Evolutionary conservation across 2,329 filamentous ascomycete genomes (phyloP).

Genomic region (Fusarium sp.): DNA sequence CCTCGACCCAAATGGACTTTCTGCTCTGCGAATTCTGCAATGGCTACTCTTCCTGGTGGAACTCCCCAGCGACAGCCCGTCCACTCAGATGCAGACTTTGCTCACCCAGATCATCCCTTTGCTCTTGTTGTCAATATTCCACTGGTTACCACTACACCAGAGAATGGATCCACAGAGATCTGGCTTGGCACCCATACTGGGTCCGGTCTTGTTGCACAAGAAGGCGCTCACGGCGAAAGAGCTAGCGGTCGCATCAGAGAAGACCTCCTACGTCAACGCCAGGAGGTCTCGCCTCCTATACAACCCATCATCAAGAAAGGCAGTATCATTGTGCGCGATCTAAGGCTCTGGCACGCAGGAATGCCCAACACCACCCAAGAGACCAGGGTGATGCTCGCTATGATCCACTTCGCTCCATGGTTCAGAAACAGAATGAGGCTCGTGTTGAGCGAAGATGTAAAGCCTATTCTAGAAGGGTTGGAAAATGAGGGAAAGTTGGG

Average conservation of each 20-base stretch:
- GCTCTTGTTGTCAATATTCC: slow-evolving; percentile 66
- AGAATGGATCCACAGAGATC: slow-evolving; percentile 68
- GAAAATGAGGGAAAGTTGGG: slow-evolving; percentile 49
- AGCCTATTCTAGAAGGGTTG: slow-evolving; percentile 57
- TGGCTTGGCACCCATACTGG: slow-evolving; percentile 66
- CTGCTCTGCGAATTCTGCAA: slow-evolving; percentile 67
- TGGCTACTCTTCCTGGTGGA: slow-evolving; percentile 59
- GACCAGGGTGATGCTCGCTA: slow-evolving; percentile 68
- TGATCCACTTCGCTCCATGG: slow-evolving; percentile 69
- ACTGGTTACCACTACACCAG: slow-evolving; percentile 60
- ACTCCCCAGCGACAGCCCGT: slow-evolving; percentile 62
- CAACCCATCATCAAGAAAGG: slow-evolving; percentile 66
- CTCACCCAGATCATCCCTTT: slow-evolving; percentile 65
- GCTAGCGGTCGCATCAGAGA: slow-evolving; percentile 62
- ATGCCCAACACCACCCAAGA: slow-evolving; percentile 66
- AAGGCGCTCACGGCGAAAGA: slow-evolving; percentile 62
- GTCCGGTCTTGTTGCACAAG: slow-evolving; percentile 53
- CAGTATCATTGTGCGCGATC: slow-evolving; percentile 66
- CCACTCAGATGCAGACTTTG: slow-evolving; percentile 70
- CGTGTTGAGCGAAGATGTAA: slow-evolving; percentile 63
- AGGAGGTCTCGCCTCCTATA: slow-evolving; percentile 53
- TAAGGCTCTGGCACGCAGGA: slow-evolving; percentile 72
- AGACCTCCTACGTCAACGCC: slow-evolving; percentile 53
- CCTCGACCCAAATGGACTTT: slow-evolving; percentile 67
- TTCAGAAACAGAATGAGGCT: slow-evolving; percentile 68